A percentile compares a stretch with the other conserved stretches of the same genome.
phyloP scores from a whole-genome alignment of 129 eudicot species.

The Pseudognaphalium luteoalbum region DNA sequence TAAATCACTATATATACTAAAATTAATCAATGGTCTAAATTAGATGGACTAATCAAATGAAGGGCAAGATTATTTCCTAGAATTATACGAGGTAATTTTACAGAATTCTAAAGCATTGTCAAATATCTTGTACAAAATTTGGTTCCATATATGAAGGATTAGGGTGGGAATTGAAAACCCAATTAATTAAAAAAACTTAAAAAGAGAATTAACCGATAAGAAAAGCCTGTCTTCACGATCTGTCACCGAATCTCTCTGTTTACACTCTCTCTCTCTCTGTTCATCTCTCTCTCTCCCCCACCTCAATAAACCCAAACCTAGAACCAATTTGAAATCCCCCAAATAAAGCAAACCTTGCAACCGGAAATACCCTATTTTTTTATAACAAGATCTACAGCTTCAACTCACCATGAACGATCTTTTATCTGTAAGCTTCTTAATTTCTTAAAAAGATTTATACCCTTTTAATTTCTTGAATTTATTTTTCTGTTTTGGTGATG shows the following conservation, averaged over 20 bases:
- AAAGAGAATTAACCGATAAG: conserved; percentile 13
- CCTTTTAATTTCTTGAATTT: background rate
- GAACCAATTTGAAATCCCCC: conserved; percentile 22
- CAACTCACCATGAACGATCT: conserved; percentile 66
- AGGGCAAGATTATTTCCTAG: too few species aligned
- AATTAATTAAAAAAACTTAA: background rate
- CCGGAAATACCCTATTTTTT: background rate
- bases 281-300: conserved; percentile 13
- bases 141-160: background rate
- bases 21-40: too few species aligned
- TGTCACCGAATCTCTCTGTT: conserved; percentile 36
- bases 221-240: conserved; percentile 36
- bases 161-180: background rate
- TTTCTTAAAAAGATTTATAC: background rate
- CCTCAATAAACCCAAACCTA: conserved; percentile 31
- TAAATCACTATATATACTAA: too few species aligned
- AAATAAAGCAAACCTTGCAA: conserved; percentile 9
- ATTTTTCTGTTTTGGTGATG: background rate
- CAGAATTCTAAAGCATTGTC: too few species aligned
- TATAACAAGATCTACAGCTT: conserved; percentile 31
- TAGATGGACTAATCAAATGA: too few species aligned
- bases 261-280: conserved; percentile 12
- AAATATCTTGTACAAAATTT: too few species aligned
- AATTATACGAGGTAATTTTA: too few species aligned
- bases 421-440: conserved; percentile 48